phyloP scores from a whole-genome alignment of 2,329 filamentous ascomycete species.

The Pestalotiopsis sp. region DNA sequence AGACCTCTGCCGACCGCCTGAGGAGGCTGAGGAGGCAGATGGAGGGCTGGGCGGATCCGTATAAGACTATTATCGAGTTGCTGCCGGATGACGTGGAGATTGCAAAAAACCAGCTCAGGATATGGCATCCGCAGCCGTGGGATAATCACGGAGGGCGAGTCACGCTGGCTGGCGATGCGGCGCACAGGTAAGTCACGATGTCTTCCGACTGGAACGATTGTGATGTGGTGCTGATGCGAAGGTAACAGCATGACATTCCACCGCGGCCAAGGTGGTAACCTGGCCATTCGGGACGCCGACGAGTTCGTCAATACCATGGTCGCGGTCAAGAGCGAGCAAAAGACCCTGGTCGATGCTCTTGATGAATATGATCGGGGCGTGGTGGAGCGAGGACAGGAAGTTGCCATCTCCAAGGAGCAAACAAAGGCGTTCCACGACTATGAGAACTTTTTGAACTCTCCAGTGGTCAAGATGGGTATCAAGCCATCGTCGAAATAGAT shows the following conservation, averaged over 20 bases:
- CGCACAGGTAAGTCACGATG: background rate
- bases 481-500: conserved; percentile 9
- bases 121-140: conserved; percentile 18
- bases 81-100: conserved; percentile 15
- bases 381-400: conserved; percentile 16
- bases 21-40: conserved; percentile 15
- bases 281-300: conserved; percentile 3
- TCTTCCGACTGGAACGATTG: background rate
- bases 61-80: conserved; percentile 17
- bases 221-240: background rate
- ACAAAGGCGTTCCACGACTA: conserved; percentile 18
- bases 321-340: conserved; percentile 8
- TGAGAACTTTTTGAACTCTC: conserved; percentile 18
- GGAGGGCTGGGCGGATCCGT: conserved; percentile 19
- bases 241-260: background rate
- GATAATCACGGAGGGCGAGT: conserved; percentile 13
- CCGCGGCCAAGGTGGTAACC: conserved; percentile 4
- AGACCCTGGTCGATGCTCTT: conserved; percentile 13
- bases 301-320: conserved; percentile 18
- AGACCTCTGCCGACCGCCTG: conserved; percentile 5
- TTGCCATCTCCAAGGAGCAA: conserved; percentile 16
- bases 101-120: conserved; percentile 14
- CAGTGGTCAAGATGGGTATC: conserved; percentile 18
- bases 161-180: conserved; percentile 5
- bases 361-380: conserved; percentile 15